Base-by-base conservation (phyloP, 2,329 filamentous ascomycete genomes). In the Aureobasidium zeae region DNA sequence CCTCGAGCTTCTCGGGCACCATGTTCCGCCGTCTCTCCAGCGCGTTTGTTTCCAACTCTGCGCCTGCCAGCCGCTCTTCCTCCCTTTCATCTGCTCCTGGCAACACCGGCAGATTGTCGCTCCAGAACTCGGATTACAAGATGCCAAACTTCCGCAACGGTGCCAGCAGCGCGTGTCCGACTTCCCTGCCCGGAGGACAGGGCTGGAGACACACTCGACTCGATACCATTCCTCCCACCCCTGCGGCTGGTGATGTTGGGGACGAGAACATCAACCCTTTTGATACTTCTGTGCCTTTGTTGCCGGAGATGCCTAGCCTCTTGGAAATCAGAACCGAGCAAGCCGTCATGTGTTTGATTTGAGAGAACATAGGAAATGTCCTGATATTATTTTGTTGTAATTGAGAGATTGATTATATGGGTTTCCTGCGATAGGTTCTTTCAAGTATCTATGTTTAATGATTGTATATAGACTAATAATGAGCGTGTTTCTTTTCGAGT, bases 221-320 rank as follows among this genome's bases (percentile, higher is more conserved):
- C 34, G 55, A 55, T 8, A 59, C 61, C 0, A 66, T 68, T 21
- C 63, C 64, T n/a, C 63, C 60, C 3, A 69, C 63, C 5, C 63
- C 64, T n/a, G 59, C 31, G 5, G 24, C 53, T 15, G 39, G 31
- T 4, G 31, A 28, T 28, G 42, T 44, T 7, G 49, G 55, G 4
- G 57, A 58, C 7, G 57, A 60, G 9, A 48, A 51, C 6, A 49
- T 57, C 16, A 62, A 63, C 48, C 64, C 64, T 0, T 67, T 68
- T 46, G 63, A 65, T 22, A 56, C 37, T 7, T 51, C 46, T 32
- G 45, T 51, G 21, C 50, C 50, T 22, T 44, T 50, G 3, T 47
- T 54, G 20, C 56, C 56, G 2, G 46, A 31, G 13, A 37, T 37
- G 1, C 33, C 26, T 5, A 31, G 22, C 17, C 3, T 45, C 10